Percentiles rank a stretch among this genome's conserved stretches.
These are phyloP conservation scores for Shiraia bambusicola DNA, from an alignment of 2,329 filamentous ascomycete species.

Conservation along the genomic window DNA sequence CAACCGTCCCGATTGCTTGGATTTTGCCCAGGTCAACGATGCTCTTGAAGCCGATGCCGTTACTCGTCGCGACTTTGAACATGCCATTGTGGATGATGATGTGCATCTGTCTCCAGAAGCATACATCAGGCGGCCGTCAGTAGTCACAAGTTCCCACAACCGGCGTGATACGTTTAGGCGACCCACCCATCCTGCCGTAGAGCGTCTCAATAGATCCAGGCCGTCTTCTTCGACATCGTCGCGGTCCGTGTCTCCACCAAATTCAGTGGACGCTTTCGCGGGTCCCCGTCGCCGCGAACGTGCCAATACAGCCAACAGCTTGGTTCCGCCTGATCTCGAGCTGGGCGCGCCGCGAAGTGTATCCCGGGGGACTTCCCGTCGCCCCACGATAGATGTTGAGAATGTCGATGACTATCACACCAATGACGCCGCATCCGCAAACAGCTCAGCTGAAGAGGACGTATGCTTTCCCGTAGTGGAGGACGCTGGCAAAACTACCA, in stretches of 20 bases:
- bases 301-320: conserved; percentile 64
- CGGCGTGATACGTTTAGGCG: conserved; percentile 50
- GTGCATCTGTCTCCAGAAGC: conserved; percentile 44
- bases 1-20: conserved; percentile 46
- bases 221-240: conserved; percentile 56
- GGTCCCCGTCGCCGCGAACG: conserved; percentile 84
- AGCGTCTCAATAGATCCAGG: conserved; percentile 45
- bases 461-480: conserved; percentile 80
- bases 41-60: conserved; percentile 46
- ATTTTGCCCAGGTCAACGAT: conserved; percentile 49
- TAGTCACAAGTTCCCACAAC: conserved; percentile 35
- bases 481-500: conserved; percentile 75
- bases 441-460: conserved; percentile 78
- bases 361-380: conserved; percentile 66
- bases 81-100: conserved; percentile 79
- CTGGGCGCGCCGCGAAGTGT: conserved; percentile 67
- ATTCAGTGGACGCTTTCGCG: conserved; percentile 96
- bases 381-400: conserved; percentile 61
- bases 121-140: conserved; percentile 53
- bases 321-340: conserved; percentile 53
- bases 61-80: conserved; percentile 78
- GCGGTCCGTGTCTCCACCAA: conserved; percentile 82
- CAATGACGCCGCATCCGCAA: conserved; percentile 61
- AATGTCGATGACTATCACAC: conserved; percentile 62
- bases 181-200: conserved; percentile 37